phyloP scores from a whole-genome alignment of 1,139 yeast species.

The Sugiyamaella xylanicola region DNA sequence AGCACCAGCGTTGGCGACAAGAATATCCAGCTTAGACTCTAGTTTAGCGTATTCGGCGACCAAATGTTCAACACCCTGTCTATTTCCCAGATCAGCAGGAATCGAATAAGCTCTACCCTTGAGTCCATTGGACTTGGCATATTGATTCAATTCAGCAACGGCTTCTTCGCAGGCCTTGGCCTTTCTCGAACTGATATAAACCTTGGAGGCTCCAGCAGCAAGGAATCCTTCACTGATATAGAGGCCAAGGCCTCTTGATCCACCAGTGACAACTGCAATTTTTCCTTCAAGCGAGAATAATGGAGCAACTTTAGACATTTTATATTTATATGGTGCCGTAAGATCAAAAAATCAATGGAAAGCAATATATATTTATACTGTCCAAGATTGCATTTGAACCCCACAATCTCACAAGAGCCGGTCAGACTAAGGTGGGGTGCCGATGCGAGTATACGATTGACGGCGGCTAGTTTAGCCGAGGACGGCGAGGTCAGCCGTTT shows the following conservation, averaged over 20 bases:
- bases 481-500: neutral
- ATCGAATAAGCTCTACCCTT: slow-evolving; percentile 53
- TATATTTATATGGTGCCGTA: neutral
- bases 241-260: slow-evolving; percentile 74
- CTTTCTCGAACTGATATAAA: slow-evolving; percentile 70
- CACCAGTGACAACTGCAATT: slow-evolving; percentile 75
- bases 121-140: slow-evolving; percentile 48
- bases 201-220: slow-evolving; percentile 62
- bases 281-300: slow-evolving; percentile 49
- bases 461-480: neutral
- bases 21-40: slow-evolving; percentile 55
- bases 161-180: slow-evolving; percentile 65
- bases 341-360: neutral
- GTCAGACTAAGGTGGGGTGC: neutral
- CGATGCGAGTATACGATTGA: neutral
- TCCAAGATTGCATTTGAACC: neutral
- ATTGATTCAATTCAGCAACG: slow-evolving; percentile 51
- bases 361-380: neutral
- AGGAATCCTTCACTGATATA: slow-evolving; percentile 68
- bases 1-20: slow-evolving; percentile 81
- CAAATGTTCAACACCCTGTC: slow-evolving; percentile 54
- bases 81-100: slow-evolving; percentile 62
- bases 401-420: neutral
- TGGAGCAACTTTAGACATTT: slow-evolving; percentile 6
- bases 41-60: slow-evolving; percentile 48